Conservation (phyloP, 202 grass and related monocot genomes). For the Schoenoplectus tabernaemontani region DNA sequence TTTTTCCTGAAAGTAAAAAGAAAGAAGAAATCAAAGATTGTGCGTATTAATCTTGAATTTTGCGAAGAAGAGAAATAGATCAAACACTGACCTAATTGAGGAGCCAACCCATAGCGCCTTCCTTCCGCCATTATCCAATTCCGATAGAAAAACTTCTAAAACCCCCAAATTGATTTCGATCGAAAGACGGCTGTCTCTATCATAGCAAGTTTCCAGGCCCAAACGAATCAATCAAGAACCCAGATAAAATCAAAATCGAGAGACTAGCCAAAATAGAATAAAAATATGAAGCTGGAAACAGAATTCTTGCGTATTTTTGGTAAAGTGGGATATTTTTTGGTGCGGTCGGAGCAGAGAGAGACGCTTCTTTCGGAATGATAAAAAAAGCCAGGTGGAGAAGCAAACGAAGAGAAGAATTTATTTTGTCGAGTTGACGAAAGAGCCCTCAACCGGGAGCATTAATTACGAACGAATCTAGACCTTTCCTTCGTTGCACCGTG, state of each 20-base stretch:
- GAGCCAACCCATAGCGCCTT: slow-evolving; percentile 64
- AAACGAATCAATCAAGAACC: slow-evolving; percentile 6
- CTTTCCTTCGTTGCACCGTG: not conserved
- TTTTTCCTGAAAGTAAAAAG: not conserved
- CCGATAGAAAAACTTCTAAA: not conserved
- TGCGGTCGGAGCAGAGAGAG: not conserved
- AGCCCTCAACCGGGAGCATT: not conserved
- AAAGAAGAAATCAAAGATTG: no score
- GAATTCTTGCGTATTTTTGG: not conserved
- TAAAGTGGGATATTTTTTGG: not conserved
- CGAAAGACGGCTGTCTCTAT: not conserved
- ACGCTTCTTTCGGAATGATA: not conserved
- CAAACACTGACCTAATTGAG: slow-evolving; percentile 72
- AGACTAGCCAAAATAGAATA: not conserved
- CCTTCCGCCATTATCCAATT: slow-evolving; percentile 56
- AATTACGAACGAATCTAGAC: not conserved
- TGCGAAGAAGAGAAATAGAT: not conserved
- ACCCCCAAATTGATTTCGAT: slow-evolving; percentile 3
- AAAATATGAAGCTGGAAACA: not conserved
- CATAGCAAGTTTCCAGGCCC: not conserved
- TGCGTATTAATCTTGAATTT: not conserved
- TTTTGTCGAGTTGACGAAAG: not conserved
- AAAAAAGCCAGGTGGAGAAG: not conserved
- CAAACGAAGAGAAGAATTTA: not conserved
- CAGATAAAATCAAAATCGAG: not conserved